A percentile compares a stretch with the other conserved stretches of the same genome.
Conservation (phyloP, 805 yeast genomes). For the Lachancea nothofagi region DNA sequence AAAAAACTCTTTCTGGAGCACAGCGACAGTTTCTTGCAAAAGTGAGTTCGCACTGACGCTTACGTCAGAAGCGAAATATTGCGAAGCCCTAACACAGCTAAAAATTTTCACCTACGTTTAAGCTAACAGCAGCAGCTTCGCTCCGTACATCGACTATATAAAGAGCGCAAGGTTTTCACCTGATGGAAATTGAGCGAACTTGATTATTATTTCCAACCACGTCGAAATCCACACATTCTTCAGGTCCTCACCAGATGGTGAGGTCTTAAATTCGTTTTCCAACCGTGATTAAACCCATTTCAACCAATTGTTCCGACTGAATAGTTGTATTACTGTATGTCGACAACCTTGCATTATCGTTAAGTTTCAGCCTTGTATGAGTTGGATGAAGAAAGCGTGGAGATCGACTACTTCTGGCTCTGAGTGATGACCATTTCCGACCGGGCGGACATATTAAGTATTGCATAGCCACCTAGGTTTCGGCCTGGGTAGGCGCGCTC, state of each 20-base stretch:
- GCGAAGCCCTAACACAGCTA: slow-evolving; percentile 3
- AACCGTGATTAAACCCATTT: slow-evolving; percentile 27
- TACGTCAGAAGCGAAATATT: too few relatives aligned
- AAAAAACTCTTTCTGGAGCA: background rate
- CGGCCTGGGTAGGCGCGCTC: slow-evolving; percentile 23
- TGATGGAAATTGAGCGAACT: too few relatives aligned
- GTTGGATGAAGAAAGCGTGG: slow-evolving; percentile 16
- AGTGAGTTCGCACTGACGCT: too few relatives aligned
- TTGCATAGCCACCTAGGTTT: slow-evolving; percentile 18
- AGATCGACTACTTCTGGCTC: slow-evolving; percentile 1
- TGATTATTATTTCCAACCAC: background rate
- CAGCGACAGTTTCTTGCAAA: background rate
- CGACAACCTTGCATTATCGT: slow-evolving; percentile 40
- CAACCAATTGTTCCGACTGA: slow-evolving; percentile 42
- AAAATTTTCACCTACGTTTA: background rate
- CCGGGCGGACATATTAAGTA: slow-evolving; percentile 47
- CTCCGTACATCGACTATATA: slow-evolving; percentile 1
- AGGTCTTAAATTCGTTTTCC: slow-evolving; percentile 3
- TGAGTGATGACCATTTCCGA: slow-evolving; percentile 37
- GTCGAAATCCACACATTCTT: slow-evolving; percentile 8
- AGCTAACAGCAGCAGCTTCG: too few relatives aligned
- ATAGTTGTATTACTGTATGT: slow-evolving; percentile 35
- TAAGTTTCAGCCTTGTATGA: slow-evolving; percentile 48
- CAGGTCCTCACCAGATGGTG: slow-evolving; percentile 10
- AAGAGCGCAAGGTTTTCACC: too few relatives aligned